Percentiles rank a stretch among this genome's conserved stretches.
Evolutionary conservation across 2,329 filamentous ascomycete species (phyloP).

Genomic region (Colletotrichum destructivum): DNA sequence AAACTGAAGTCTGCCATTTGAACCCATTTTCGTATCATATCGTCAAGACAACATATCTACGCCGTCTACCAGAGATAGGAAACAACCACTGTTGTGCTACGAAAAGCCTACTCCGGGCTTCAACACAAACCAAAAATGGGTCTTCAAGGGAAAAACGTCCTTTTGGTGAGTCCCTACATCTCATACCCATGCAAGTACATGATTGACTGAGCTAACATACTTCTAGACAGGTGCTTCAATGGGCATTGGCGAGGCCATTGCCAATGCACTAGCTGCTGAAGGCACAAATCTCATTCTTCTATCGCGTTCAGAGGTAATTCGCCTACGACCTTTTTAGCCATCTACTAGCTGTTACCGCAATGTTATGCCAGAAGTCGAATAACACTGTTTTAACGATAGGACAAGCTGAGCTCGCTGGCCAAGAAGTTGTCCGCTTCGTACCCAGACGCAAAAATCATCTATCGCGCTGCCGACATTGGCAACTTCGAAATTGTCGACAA

Average conservation of each 20-base stretch:
- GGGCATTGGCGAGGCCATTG: constrained; percentile 63
- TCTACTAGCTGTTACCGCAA: no score
- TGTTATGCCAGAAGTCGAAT: no score
- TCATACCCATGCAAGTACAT: constrained; percentile 18
- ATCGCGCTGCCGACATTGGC: constrained; percentile 49
- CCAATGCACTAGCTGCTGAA: constrained; percentile 54
- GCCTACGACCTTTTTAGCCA: neutral
- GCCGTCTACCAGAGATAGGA: neutral
- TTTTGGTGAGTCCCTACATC: constrained; percentile 4
- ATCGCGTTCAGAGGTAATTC: constrained; percentile 52
- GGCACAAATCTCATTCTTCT: constrained; percentile 60
- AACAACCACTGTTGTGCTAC: neutral
- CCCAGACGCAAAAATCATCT: constrained; percentile 27
- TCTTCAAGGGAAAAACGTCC: constrained; percentile 10
- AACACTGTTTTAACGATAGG: neutral
- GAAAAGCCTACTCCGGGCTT: no score
- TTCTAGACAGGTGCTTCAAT: constrained; percentile 57
- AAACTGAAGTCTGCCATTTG: no score
- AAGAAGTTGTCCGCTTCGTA: constrained; percentile 43
- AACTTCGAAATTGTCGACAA: constrained; percentile 50
- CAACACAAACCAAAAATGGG: constrained; percentile 3
- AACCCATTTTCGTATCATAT: no score
- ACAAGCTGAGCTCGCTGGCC: constrained; percentile 45
- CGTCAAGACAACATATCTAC: no score
- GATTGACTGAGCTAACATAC: neutral